Conservation (phyloP, 768 basidiomycete species). For the Amanita molliuscula region DNA sequence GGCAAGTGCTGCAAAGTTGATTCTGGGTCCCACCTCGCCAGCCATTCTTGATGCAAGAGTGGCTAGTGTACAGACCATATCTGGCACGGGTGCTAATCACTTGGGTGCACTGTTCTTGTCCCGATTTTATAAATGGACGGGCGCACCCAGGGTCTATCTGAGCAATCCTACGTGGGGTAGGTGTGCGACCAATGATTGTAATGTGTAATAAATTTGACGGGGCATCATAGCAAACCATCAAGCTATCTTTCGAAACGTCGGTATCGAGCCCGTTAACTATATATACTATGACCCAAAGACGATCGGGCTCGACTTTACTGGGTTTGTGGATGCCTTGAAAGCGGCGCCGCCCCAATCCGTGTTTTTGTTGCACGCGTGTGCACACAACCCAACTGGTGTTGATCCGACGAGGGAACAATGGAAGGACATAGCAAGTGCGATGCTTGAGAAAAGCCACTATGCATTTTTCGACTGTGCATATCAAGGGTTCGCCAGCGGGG, state of each 20-base stretch:
- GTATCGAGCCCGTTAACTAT: slow-evolving; percentile 78
- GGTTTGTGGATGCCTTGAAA: slow-evolving; percentile 50
- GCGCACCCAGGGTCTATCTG: slow-evolving; percentile 64
- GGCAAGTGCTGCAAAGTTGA: slow-evolving; percentile 69
- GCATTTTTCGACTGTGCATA: slow-evolving; percentile 96
- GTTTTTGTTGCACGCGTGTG: slow-evolving; percentile 88
- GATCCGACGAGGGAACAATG: slow-evolving; percentile 89
- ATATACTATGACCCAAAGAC: slow-evolving; percentile 92
- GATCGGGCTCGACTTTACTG: slow-evolving; percentile 73
- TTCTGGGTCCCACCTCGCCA: slow-evolving; percentile 63
- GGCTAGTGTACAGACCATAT: slow-evolving; percentile 84
- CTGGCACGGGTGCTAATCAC: slow-evolving; percentile 94
- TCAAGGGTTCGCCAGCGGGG: slow-evolving; percentile 93
- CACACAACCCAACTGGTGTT: slow-evolving; percentile 95
- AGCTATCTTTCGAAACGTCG: slow-evolving; percentile 85
- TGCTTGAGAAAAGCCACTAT: slow-evolving; percentile 68
- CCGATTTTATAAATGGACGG: slow-evolving; percentile 67
- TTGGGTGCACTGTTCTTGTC: slow-evolving; percentile 82
- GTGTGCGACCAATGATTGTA: not conserved
- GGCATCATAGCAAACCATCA: slow-evolving; percentile 65
- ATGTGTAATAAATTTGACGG: not conserved
- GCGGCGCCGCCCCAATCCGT: slow-evolving; percentile 68
- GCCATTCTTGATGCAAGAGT: slow-evolving; percentile 65
- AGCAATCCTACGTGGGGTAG: slow-evolving; percentile 93
- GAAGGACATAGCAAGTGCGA: slow-evolving; percentile 61